Evolutionary conservation across 805 yeast genomes (phyloP).

Genomic region (Cyberlindnera maritima): DNA sequence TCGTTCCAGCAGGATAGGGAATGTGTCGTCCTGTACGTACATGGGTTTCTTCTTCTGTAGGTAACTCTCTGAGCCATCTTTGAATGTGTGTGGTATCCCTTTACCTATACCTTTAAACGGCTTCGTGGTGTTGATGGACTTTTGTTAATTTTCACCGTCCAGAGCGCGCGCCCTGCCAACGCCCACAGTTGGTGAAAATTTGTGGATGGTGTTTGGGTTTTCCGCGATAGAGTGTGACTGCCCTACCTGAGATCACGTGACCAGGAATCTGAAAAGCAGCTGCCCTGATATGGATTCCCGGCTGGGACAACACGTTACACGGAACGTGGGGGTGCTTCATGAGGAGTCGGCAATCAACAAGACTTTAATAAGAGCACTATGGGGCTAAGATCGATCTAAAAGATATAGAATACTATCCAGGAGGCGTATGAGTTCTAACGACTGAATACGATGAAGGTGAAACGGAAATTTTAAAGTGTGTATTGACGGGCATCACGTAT

Average conservation of each 20-base stretch:
- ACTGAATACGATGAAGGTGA: no score
- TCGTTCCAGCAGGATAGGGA: background rate
- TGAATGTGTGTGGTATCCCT: conserved; percentile 13
- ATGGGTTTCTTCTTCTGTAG: conserved; percentile 98
- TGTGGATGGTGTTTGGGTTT: conserved; percentile 12
- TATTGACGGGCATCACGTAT: background rate
- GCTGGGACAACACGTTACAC: no score
- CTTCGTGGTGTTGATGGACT: conserved; percentile 1
- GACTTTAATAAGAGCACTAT: no score
- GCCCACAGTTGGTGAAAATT: conserved; percentile 1
- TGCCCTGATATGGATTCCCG: background rate
- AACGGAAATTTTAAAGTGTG: background rate
- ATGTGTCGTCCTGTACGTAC: conserved; percentile 51
- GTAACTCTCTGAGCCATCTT: conserved; percentile 99
- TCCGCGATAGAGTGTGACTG: background rate
- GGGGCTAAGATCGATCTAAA: no score
- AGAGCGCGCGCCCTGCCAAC: conserved; percentile 6
- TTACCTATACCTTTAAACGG: conserved; percentile 5
- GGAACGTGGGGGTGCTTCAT: no score
- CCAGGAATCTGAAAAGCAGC: no score
- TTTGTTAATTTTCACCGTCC: conserved; percentile 21
- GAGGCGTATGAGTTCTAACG: background rate
- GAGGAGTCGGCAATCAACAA: no score
- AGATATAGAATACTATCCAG: no score
- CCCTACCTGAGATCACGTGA: conserved; percentile 14